phyloP scores from a whole-genome alignment of 2,329 filamentous ascomycete genomes.

The Myriosclerotinia duriaeana region DNA sequence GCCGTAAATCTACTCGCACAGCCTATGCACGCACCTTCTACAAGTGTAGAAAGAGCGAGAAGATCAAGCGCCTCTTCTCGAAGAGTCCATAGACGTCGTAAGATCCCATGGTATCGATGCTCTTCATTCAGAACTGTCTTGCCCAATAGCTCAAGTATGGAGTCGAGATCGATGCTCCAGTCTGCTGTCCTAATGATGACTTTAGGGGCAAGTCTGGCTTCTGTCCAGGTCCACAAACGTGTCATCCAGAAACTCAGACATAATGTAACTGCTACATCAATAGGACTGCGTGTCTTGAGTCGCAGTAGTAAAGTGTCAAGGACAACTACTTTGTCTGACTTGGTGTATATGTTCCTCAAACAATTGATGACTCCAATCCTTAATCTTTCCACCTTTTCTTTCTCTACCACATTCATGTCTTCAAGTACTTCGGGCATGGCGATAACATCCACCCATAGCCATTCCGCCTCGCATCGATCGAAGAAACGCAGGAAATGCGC shows the following conservation, averaged over 20 bases:
- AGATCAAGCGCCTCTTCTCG: not conserved
- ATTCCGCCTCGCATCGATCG: constrained; percentile 14
- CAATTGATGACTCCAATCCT: constrained; percentile 15
- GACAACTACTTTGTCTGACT: constrained; percentile 3
- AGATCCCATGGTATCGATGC: not conserved
- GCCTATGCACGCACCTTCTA: not conserved
- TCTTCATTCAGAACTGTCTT: not conserved
- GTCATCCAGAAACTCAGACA: constrained; percentile 10
- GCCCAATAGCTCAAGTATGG: not conserved
- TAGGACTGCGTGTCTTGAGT: constrained; percentile 1
- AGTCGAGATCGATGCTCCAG: constrained; percentile 4
- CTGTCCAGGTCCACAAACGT: not conserved
- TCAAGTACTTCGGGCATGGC: constrained; percentile 21
- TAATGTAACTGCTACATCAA: constrained; percentile 8
- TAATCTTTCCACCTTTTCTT: not conserved
- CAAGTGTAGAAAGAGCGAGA: not conserved
- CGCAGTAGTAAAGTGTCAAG: constrained; percentile 4
- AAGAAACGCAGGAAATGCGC: constrained; percentile 21
- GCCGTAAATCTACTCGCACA: not conserved
- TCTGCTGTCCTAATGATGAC: constrained; percentile 8
- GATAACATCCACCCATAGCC: constrained; percentile 23
- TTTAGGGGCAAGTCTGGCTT: constrained; percentile 5
- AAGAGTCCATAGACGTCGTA: not conserved
- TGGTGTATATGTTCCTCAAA: constrained; percentile 1
- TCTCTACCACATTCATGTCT: constrained; percentile 18